Evolutionary conservation across 2,329 filamentous ascomycete species (phyloP), one percentile per base, ranked within the genome.

Genomic region (Fusarium coicis): DNA sequence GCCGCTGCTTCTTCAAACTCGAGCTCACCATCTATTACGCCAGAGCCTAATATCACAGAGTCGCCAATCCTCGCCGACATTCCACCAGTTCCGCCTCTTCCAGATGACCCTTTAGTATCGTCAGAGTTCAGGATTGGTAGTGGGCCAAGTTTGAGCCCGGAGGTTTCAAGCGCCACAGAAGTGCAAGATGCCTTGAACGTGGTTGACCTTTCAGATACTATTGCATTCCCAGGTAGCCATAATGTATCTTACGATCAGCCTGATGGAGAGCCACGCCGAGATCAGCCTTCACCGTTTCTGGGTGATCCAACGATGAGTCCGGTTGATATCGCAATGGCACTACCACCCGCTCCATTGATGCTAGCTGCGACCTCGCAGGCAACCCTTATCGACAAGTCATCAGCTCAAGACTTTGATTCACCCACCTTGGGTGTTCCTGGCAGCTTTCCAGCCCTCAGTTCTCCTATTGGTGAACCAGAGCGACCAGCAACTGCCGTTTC

Each of bases 361-460:
- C 39, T 73, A 54, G 66, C 68, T 58, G 47, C 47, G 36, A 70
- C 63, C 57, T 60, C 68, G 26, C 66, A 64, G 49, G 52, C 62
- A 55, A 69, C 68, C 12, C 66, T 65, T 43, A 56, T 54, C 39
- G 50, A 49, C 34, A 57, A 74, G 26, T 40, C 71, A 19, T 44
- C 66, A n/a, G 42, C 52, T 47, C 73, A 66, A 34, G 73, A 73
- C 37, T 72, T 83, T 52, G 91, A 93, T 75, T 93, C 92, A 34
- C 92, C 92, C 14, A 89, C 90, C 5, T 82, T 94, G 21, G 91
- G 90, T 10, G 87, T 93, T 67, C 91, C 91, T 9, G 91, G 91
- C 15, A 87, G 87, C 75, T 90, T 92, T 78, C 86, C 88, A 59
- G 80, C 81, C 34, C 74, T 80, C 43, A 84, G 77, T 30, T 82